A percentile compares a stretch with the other conserved stretches of the same genome.
Evolutionary conservation across 352 stramenopile genomes (phyloP).

Genomic region (Globisporangium polare): DNA sequence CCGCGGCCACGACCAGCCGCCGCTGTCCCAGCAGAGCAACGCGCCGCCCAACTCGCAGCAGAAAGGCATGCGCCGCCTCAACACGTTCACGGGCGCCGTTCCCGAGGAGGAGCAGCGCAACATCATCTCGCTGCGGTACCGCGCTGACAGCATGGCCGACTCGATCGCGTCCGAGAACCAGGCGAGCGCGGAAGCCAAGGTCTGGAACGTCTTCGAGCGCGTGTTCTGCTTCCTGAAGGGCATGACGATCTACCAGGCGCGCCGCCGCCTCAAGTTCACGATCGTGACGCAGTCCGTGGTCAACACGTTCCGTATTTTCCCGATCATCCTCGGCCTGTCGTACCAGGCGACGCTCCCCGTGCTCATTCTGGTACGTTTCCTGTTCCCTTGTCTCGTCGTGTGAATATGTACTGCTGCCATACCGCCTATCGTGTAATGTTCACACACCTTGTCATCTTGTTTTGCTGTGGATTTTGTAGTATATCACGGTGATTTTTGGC

Average conservation of each 20-base stretch:
- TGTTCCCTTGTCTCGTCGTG: neutral
- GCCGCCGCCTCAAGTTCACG: slow-evolving; percentile 79
- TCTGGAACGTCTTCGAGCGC: slow-evolving; percentile 80
- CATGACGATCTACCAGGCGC: slow-evolving; percentile 86
- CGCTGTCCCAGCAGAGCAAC: slow-evolving; percentile 11
- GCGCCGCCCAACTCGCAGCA: slow-evolving; percentile 18
- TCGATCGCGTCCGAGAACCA: slow-evolving; percentile 68
- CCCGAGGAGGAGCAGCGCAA: slow-evolving; percentile 78
- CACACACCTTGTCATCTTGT: neutral
- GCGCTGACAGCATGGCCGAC: slow-evolving; percentile 80
- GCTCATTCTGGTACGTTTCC: slow-evolving; percentile 58
- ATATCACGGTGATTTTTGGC: slow-evolving; percentile 81
- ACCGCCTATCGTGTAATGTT: neutral
- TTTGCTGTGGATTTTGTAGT: slow-evolving; percentile 25
- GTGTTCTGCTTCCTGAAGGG: slow-evolving; percentile 87
- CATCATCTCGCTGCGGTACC: slow-evolving; percentile 84
- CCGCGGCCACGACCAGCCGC: slow-evolving; percentile 7
- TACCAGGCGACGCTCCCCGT: slow-evolving; percentile 82
- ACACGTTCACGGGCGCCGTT: slow-evolving; percentile 65
- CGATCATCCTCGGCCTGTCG: slow-evolving; percentile 81
- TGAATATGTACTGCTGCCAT: neutral
- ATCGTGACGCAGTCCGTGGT: slow-evolving; percentile 83
- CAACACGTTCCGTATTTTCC: slow-evolving; percentile 81
- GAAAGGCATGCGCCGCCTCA: slow-evolving; percentile 52
- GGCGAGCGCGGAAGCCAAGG: slow-evolving; percentile 50